Base-by-base conservation (phyloP, 108 stramenopile genomes). In the Ochromonas danica region DNA sequence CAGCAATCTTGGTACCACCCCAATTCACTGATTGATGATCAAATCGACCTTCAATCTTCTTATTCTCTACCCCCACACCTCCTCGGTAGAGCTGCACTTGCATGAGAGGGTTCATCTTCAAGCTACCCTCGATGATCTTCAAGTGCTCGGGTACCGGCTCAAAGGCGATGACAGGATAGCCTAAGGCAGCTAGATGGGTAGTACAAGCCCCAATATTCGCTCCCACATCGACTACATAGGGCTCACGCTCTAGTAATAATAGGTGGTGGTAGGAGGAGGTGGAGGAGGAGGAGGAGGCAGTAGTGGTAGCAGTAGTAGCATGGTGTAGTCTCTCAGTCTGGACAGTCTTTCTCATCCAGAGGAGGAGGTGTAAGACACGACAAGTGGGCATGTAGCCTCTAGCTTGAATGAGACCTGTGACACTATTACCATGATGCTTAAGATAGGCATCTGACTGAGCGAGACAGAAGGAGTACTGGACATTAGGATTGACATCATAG, bases 321-420 rank as follows among this genome's bases (percentile, higher is more conserved):
- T n/a, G n/a, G n/a, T n/a, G n/a, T n/a, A n/a, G n/a, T n/a, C n/a
- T n/a, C n/a, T n/a, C n/a, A n/a, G n/a, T n/a, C n/a, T n/a, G n/a
- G n/a, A 67, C 63, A 28, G 63, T 31, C 6, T 6, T 33, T 6
- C 10, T 6, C 63, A 67, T 67, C 63, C 63, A 67, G 17, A 67
- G 63, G 14, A 67, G 3, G 6, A 67, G 25, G 6, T 67, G 63
- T 10, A 67, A 10, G 10, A 67, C 63, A 14, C 63, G 27, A 67
- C 63, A 67, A 36, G 63, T 67, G 31, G 63, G 63, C 30, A 67
- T 3, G 25, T 67, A 67, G 3, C 35, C 63, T 67, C 63, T 67
- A 10, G 63, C 3, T 28, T 25, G 17, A 10, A 67, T 67, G 17
- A 67, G 31, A 36, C 25, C 25, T 3, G 25, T 67, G 31, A 67